A percentile compares a stretch with the other conserved stretches of the same genome.
phyloP scores from a whole-genome alignment of 768 basidiomycete species.

The Psilocybe tampanensis region DNA sequence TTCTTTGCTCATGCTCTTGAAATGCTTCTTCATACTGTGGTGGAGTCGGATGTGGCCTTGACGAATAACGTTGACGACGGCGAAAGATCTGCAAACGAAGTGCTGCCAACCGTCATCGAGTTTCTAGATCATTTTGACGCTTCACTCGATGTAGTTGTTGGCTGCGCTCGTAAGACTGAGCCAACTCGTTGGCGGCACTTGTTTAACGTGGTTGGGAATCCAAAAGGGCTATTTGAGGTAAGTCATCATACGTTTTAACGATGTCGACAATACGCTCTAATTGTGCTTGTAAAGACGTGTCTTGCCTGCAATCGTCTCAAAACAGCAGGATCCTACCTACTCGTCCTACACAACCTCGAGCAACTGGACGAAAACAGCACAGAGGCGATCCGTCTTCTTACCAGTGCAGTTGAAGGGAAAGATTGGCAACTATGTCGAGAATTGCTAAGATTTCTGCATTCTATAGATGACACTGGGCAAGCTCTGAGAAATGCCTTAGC shows the following conservation, averaged over 20 bases:
- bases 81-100: constrained; percentile 29
- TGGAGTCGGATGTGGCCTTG: constrained; percentile 74
- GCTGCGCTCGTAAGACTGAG: constrained; percentile 96
- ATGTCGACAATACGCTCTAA: background rate
- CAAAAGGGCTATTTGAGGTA: constrained; percentile 90
- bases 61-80: constrained; percentile 34
- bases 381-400: constrained; percentile 82
- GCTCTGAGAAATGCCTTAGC: constrained; percentile 65
- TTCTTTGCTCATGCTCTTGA: constrained; percentile 95
- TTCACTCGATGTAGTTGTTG: constrained; percentile 90
- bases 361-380: constrained; percentile 78
- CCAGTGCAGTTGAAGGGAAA: constrained; percentile 70
- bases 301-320: constrained; percentile 71
- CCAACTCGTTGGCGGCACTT: constrained; percentile 86
- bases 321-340: constrained; percentile 89
- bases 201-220: constrained; percentile 90
- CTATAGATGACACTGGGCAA: constrained; percentile 84
- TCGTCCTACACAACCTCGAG: constrained; percentile 93
- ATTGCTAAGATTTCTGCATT: constrained; percentile 88
- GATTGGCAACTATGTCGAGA: constrained; percentile 94
- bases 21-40: constrained; percentile 89
- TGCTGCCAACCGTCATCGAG: constrained; percentile 74
- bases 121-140: constrained; percentile 96
- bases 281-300: constrained; percentile 58
- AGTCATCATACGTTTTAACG: background rate